Percentiles rank a stretch among this genome's conserved stretches.
These are phyloP conservation scores for Vitis hybrid DNA, from an alignment of 177 flowering plant genomes.

Conservation along the genomic window DNA sequence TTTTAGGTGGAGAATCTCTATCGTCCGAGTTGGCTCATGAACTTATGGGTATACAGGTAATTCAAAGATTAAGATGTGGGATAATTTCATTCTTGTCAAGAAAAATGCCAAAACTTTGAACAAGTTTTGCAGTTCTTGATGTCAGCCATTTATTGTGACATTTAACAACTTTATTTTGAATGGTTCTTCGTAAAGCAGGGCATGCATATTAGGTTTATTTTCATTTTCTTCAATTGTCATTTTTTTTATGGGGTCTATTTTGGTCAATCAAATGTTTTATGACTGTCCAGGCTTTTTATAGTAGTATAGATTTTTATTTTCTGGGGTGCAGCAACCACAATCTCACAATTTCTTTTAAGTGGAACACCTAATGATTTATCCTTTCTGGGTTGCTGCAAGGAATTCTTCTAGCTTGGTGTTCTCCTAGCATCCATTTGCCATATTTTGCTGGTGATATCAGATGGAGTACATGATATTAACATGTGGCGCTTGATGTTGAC, in stretches of 20 bases:
- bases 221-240: no score
- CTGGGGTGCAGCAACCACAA: neutral
- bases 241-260: no score
- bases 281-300: no score
- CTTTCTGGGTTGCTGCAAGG: constrained; percentile 61
- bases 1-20: constrained; percentile 60
- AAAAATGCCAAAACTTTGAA: neutral
- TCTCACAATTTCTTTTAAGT: neutral
- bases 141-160: no score
- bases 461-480: constrained; percentile 71
- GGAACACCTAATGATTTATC: constrained; percentile 3
- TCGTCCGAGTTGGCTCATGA: constrained; percentile 95
- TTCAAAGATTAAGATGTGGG: constrained; percentile 1
- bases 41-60: constrained; percentile 88
- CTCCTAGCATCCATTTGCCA: constrained; percentile 85
- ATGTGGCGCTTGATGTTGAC: constrained; percentile 86
- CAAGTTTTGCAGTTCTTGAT: no score
- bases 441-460: constrained; percentile 77
- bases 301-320: constrained; percentile 5
- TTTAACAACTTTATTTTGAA: no score
- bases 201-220: no score
- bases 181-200: no score
- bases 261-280: no score
- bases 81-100: neutral
- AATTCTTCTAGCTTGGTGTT: constrained; percentile 80